Evolutionary conservation across 2,329 filamentous ascomycete genomes (phyloP).

Genomic region (Aspergillus fumigatus): DNA sequence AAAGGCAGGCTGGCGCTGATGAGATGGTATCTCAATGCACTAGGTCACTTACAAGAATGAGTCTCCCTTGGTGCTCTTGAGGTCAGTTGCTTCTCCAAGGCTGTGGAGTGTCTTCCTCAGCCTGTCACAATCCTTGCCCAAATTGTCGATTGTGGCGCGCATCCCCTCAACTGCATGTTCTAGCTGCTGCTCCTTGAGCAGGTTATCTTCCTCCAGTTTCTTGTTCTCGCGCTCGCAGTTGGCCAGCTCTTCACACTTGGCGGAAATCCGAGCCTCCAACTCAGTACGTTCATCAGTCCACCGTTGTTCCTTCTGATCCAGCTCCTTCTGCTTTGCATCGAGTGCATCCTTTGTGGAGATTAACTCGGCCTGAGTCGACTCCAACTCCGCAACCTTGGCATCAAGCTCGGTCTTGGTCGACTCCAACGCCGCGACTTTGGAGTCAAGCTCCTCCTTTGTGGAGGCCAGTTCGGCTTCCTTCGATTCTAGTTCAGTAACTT

Average conservation of each 20-base stretch:
- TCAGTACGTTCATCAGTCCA: constrained; percentile 31
- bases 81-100: constrained; percentile 48
- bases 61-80: constrained; percentile 47
- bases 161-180: constrained; percentile 40
- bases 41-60: constrained; percentile 47
- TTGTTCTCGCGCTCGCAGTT: constrained; percentile 42
- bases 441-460: constrained; percentile 30
- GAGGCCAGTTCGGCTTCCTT: constrained; percentile 22
- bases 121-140: constrained; percentile 48
- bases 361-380: constrained; percentile 21
- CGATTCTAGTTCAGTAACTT: constrained; percentile 30
- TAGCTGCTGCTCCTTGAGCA: constrained; percentile 44
- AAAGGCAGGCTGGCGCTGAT: constrained; percentile 13
- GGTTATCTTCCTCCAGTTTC: constrained; percentile 42
- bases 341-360: constrained; percentile 23
- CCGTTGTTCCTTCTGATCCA: constrained; percentile 28
- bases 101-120: constrained; percentile 49
- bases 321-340: constrained; percentile 24
- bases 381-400: constrained; percentile 12
- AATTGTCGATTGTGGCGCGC: constrained; percentile 46
- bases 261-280: constrained; percentile 35
- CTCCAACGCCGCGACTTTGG: constrained; percentile 23
- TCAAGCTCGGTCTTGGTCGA: constrained; percentile 24
- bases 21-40: constrained; percentile 19
- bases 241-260: constrained; percentile 38